Evolutionary conservation across 805 yeast species (phyloP).

Genomic region (Kodamaea fukazawae): DNA sequence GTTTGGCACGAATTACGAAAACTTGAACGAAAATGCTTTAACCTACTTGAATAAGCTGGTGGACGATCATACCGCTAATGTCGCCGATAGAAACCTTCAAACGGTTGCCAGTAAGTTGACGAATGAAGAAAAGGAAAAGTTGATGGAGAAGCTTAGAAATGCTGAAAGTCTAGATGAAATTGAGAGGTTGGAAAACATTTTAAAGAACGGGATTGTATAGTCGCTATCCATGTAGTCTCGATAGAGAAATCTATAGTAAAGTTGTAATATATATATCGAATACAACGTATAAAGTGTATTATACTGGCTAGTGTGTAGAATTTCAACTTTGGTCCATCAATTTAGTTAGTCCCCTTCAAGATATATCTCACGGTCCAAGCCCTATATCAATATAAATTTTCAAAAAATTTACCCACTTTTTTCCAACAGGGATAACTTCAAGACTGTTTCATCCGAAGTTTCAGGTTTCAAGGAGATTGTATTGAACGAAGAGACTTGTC

Average conservation of each 20-base stretch:
- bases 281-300: no score
- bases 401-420: slow-evolving; percentile 3
- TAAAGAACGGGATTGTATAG: slow-evolving; percentile 23
- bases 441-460: no score
- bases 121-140: slow-evolving; percentile 48
- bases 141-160: slow-evolving; percentile 52
- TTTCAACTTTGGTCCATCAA: no score
- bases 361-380: slow-evolving; percentile 2
- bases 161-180: slow-evolving; percentile 78
- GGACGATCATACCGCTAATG: slow-evolving; percentile 11
- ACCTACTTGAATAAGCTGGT: slow-evolving; percentile 15
- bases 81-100: slow-evolving; percentile 32
- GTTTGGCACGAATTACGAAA: slow-evolving; percentile 33
- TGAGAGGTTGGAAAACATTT: slow-evolving; percentile 59
- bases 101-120: slow-evolving; percentile 46
- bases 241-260: no score
- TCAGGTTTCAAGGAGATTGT: no score
- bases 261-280: no score
- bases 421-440: slow-evolving; percentile 6
- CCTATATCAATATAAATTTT: slow-evolving; percentile 1
- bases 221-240: no score
- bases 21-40: slow-evolving; percentile 16
- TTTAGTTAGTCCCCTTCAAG: no score
- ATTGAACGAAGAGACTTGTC: background rate
- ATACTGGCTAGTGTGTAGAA: no score